phyloP scores from a whole-genome alignment of 2,329 filamentous ascomycete species.

The Aspergillus chevalieri region DNA sequence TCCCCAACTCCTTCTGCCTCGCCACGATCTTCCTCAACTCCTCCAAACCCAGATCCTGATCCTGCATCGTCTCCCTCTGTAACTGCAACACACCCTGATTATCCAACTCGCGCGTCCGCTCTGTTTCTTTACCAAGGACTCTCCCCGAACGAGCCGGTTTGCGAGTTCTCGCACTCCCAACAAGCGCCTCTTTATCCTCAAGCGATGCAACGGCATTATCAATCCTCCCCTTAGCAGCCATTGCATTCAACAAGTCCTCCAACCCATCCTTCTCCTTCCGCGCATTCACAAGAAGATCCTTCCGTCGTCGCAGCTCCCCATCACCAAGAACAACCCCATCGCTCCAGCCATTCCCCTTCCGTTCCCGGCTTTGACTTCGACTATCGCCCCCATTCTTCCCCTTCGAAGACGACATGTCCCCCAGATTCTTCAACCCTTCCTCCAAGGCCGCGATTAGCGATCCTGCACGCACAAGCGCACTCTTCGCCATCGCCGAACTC shows the following conservation, averaged over 20 bases:
- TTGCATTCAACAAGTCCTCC: constrained; percentile 54
- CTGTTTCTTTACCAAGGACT: constrained; percentile 52
- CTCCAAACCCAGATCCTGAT: constrained; percentile 56
- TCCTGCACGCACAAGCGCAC: constrained; percentile 51
- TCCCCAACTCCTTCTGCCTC: constrained; percentile 56
- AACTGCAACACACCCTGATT: constrained; percentile 59
- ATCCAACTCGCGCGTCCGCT: constrained; percentile 56
- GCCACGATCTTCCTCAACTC: constrained; percentile 54
- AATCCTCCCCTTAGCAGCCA: constrained; percentile 47
- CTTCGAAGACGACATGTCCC: constrained; percentile 34
- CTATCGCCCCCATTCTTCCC: not conserved
- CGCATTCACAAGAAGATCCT: constrained; percentile 52
- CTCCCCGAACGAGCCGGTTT: constrained; percentile 40
- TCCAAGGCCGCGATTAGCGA: constrained; percentile 52
- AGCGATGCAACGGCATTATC: constrained; percentile 43
- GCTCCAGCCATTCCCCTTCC: constrained; percentile 22
- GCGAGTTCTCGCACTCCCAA: constrained; percentile 19
- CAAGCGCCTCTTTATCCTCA: constrained; percentile 40
- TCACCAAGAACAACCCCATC: constrained; percentile 46
- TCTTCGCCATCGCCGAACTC: constrained; percentile 57
- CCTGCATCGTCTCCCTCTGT: constrained; percentile 56
- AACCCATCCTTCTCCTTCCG: constrained; percentile 58
- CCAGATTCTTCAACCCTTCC: constrained; percentile 46
- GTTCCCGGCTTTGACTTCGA: not conserved
- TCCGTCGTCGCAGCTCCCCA: constrained; percentile 54